Conservation (phyloP, 1,284 basidiomycete genomes). For the Tylopilus sp. region DNA sequence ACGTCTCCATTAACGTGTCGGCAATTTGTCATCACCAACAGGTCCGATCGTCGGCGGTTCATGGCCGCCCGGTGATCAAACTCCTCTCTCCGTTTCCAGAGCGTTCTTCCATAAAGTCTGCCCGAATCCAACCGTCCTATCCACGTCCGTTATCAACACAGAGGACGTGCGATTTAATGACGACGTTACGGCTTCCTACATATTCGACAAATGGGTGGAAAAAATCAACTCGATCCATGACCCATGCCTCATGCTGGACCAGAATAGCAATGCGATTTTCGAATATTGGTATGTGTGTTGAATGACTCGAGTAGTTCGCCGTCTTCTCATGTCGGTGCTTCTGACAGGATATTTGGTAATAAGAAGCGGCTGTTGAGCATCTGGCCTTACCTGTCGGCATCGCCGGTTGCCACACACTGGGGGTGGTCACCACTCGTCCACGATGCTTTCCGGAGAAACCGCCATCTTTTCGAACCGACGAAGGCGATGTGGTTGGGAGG, state of each 20-base stretch:
- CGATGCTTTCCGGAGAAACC: slow-evolving; percentile 35
- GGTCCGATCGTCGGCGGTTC: slow-evolving; percentile 40
- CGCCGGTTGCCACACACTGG: slow-evolving; percentile 37
- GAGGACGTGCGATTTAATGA: slow-evolving; percentile 28
- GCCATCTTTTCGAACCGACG: slow-evolving; percentile 28
- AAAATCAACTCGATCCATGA: slow-evolving; percentile 32
- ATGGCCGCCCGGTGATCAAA: slow-evolving; percentile 30
- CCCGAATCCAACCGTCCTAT: slow-evolving; percentile 32
- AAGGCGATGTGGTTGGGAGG: slow-evolving; percentile 3
- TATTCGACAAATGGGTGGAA: slow-evolving; percentile 37
- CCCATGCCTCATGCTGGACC: slow-evolving; percentile 34
- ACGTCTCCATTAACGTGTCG: neutral
- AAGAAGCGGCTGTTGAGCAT: slow-evolving; percentile 32
- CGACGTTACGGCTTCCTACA: slow-evolving; percentile 14
- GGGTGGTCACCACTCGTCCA: slow-evolving; percentile 40
- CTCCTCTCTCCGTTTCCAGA: slow-evolving; percentile 36
- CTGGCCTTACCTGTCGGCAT: slow-evolving; percentile 36
- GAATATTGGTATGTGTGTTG: slow-evolving; percentile 27
- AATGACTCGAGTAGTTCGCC: neutral
- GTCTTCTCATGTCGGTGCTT: slow-evolving; percentile 1
- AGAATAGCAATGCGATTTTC: slow-evolving; percentile 27
- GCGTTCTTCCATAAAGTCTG: slow-evolving; percentile 39
- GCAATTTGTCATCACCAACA: slow-evolving; percentile 7
- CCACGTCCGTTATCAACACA: slow-evolving; percentile 27
- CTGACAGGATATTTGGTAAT: slow-evolving; percentile 35